Percentiles rank a stretch among this genome's conserved stretches.
Conservation (phyloP, 176 grass and related monocot species). For the Tuctoria greenei region DNA sequence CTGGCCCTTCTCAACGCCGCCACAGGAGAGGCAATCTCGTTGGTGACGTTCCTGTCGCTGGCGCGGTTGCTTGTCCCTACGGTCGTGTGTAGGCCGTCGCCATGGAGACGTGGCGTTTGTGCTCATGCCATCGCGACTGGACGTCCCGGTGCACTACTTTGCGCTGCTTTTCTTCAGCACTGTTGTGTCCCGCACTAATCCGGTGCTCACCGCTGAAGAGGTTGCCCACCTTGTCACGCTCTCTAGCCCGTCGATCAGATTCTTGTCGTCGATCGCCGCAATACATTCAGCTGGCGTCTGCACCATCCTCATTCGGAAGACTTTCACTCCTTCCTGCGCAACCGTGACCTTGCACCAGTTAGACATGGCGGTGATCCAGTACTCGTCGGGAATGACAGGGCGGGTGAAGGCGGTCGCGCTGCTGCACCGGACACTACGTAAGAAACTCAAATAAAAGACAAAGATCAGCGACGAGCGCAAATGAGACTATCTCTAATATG, state of each 20-base stretch:
- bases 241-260: constrained; percentile 53
- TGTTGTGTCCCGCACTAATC: constrained; percentile 50
- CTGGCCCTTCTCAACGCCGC: constrained; percentile 53
- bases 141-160: constrained; percentile 63
- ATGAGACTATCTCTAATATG: too few relatives aligned
- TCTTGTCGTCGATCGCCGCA: constrained; percentile 26
- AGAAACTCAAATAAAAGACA: too few relatives aligned
- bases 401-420: constrained; percentile 61
- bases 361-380: constrained; percentile 63
- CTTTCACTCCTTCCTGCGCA: constrained; percentile 33
- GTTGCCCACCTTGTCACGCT: constrained; percentile 51
- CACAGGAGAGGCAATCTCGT: constrained; percentile 43
- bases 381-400: constrained; percentile 68
- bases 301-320: constrained; percentile 50
- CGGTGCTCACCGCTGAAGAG: constrained; percentile 51
- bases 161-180: constrained; percentile 57
- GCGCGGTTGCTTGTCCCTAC: constrained; percentile 38
- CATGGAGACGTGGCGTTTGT: constrained; percentile 59
- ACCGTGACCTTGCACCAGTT: constrained; percentile 33
- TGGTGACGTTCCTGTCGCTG: constrained; percentile 40
- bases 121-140: constrained; percentile 43
- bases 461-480: too few relatives aligned
- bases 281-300: constrained; percentile 48
- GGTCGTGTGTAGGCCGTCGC: constrained; percentile 4
- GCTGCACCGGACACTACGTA: too few relatives aligned